Percentiles rank a stretch among this genome's conserved stretches.
Conservation (phyloP, 768 basidiomycete species). For the Leccinum variicolor region DNA sequence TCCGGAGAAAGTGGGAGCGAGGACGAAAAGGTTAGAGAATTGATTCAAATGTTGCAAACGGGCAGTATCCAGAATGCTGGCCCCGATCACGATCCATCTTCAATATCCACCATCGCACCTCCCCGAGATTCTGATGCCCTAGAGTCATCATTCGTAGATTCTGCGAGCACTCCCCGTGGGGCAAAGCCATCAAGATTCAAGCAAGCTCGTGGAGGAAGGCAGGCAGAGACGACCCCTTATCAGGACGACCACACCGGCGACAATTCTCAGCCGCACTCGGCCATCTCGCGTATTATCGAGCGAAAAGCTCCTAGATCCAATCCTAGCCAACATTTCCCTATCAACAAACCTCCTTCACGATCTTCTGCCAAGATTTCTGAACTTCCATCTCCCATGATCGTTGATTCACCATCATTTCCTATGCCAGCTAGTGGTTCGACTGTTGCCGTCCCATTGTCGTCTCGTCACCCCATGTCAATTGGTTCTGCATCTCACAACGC, state of each 20-base stretch:
- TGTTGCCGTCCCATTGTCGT: slow-evolving; percentile 1
- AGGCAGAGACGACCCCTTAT: slow-evolving; percentile 11
- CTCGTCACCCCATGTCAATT: slow-evolving; percentile 8
- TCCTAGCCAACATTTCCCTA: slow-evolving; percentile 12
- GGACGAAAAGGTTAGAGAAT: slow-evolving; percentile 45
- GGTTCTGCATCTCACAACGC: slow-evolving; percentile 17
- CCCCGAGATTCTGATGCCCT: background rate
- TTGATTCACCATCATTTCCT: slow-evolving; percentile 22
- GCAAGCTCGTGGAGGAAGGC: slow-evolving; percentile 19
- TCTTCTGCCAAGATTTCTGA: background rate
- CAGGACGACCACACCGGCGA: slow-evolving; percentile 24
- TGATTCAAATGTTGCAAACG: slow-evolving; percentile 48
- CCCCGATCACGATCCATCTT: slow-evolving; percentile 33
- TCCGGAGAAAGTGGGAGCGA: slow-evolving; percentile 55
- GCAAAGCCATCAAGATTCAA: slow-evolving; percentile 49
- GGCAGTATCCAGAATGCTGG: slow-evolving; percentile 55
- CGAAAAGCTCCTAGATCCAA: slow-evolving; percentile 13
- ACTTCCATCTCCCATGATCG: slow-evolving; percentile 6
- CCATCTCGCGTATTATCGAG: slow-evolving; percentile 24
- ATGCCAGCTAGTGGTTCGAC: background rate
- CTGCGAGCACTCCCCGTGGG: slow-evolving; percentile 11
- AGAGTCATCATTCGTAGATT: background rate
- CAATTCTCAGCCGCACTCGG: slow-evolving; percentile 35
- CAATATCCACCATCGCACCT: background rate
- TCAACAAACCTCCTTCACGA: slow-evolving; percentile 14